Base-by-base conservation (phyloP, 805 yeast species). In the baker's yeast (Saccharomyces cerevisiae) region DNA sequence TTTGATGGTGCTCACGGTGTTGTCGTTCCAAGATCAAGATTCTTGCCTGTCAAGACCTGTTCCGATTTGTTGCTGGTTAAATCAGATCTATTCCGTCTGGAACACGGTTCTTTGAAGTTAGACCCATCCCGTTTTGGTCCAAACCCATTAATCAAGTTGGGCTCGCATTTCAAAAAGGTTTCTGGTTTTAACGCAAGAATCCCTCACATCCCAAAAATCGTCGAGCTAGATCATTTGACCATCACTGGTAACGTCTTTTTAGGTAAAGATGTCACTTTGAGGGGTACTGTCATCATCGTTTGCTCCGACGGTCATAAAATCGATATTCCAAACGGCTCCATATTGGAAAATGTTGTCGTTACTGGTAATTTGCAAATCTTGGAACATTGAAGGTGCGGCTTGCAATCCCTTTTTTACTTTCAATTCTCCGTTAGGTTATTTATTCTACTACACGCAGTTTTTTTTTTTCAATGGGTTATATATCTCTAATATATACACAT, bases 41-140 rank as follows among this genome's bases (percentile, higher is more conserved):
- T 94, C 81, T 80, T 94, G 76, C 99, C 99, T 14, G 99, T 94
- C 65, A 94, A 94, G 79, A 94, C 99, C 21, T 89, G 94, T 73
- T 90, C 97, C 6, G 99, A 94, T 72, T 76, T 94, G 73, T 76
- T 94, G 64, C 80, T 94, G 67, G 99, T 94, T 60, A 94, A 94
- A 75, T 90, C 97, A 9, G 98, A 94, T 71, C 79, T 94, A 68
- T 94, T 92, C 78, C 81, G 79, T 68, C 79, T 94, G 70, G 88
- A 86, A 70, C 97, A 90, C 68, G 98, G 99, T 69, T 85, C 96
- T 13, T 80, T 94, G 64, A 84, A 79, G 62, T 75, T 92, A 70
- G 92, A 89, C 68, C 84, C 91, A 51, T 76, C 84, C 53, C 84
- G 99, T 75, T 92, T 85, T 64, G 95, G 89, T 65, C 82, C 95